These are phyloP conservation scores for Chaetomium sp. DNA, from an alignment of 2,329 filamentous ascomycete genomes.

Conservation along the genomic window DNA sequence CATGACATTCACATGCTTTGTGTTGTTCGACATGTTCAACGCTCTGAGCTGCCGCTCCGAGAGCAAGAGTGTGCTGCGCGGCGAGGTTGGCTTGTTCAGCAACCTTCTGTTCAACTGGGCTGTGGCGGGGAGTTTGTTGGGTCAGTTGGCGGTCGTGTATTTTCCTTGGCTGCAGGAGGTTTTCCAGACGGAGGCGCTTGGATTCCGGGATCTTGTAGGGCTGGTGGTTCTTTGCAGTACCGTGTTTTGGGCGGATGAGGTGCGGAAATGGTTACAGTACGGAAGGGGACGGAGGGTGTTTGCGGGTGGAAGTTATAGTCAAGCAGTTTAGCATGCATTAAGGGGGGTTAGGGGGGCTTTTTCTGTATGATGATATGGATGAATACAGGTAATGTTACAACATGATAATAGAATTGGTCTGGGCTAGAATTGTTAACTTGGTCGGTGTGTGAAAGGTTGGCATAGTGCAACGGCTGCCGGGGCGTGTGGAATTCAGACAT, in stretches of 20 bases:
- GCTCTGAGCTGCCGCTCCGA: slow-evolving; percentile 89
- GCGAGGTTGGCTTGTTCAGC: slow-evolving; percentile 74
- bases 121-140: slow-evolving; percentile 74
- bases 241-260: slow-evolving; percentile 94
- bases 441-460: too few species aligned
- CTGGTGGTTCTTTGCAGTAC: slow-evolving; percentile 72
- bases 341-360: neutral
- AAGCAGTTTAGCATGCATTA: slow-evolving; percentile 7
- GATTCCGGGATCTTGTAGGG: slow-evolving; percentile 64
- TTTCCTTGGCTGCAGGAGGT: slow-evolving; percentile 88
- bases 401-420: slow-evolving; percentile 6
- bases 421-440: neutral
- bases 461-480: too few species aligned
- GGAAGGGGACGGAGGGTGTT: slow-evolving; percentile 30
- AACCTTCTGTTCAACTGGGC: slow-evolving; percentile 98
- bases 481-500: too few species aligned
- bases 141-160: slow-evolving; percentile 89
- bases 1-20: slow-evolving; percentile 98
- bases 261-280: slow-evolving; percentile 69
- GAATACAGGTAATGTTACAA: slow-evolving; percentile 10
- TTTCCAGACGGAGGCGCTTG: slow-evolving; percentile 89
- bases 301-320: slow-evolving; percentile 10
- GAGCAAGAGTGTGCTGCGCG: slow-evolving; percentile 78
- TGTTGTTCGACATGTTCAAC: slow-evolving; percentile 99
- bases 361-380: neutral